A percentile compares a stretch with the other conserved stretches of the same genome.
Evolutionary conservation across 768 basidiomycete species (phyloP).

Genomic region (Suillus placidus): DNA sequence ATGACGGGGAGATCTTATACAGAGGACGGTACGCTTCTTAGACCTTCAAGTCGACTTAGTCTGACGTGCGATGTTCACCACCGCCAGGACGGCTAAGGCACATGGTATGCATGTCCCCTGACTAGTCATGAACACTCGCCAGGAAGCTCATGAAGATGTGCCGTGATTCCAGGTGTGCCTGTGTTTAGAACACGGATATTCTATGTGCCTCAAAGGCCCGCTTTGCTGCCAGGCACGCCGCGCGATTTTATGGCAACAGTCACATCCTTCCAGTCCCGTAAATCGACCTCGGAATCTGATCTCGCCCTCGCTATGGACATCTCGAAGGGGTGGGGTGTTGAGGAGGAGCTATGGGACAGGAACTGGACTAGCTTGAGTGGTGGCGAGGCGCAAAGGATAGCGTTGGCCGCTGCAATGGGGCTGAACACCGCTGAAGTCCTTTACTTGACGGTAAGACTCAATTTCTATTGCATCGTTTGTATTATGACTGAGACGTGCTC

Average conservation of each 20-base stretch:
- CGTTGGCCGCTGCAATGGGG: slow-evolving; percentile 73
- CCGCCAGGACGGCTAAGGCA: slow-evolving; percentile 49
- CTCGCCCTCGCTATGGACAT: slow-evolving; percentile 52
- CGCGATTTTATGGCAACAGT: slow-evolving; percentile 67
- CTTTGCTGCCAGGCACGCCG: slow-evolving; percentile 83
- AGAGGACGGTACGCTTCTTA: slow-evolving; percentile 60
- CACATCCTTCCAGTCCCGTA: slow-evolving; percentile 51
- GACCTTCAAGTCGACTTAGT: background rate
- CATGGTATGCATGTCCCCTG: slow-evolving; percentile 41
- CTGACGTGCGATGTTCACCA: background rate
- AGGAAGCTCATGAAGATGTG: background rate
- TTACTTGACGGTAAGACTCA: slow-evolving; percentile 68
- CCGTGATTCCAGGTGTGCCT: slow-evolving; percentile 60
- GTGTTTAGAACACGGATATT: slow-evolving; percentile 75
- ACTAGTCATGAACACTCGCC: slow-evolving; percentile 11
- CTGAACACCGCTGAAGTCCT: slow-evolving; percentile 77
- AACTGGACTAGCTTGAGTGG: slow-evolving; percentile 82
- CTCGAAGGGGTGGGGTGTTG: slow-evolving; percentile 67
- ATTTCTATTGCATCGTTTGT: background rate
- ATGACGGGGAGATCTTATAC: slow-evolving; percentile 65
- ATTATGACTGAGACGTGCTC: background rate
- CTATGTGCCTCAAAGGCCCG: slow-evolving; percentile 88
- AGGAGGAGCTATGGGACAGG: slow-evolving; percentile 72
- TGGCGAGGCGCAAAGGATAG: slow-evolving; percentile 85
- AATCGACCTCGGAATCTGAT: slow-evolving; percentile 26